phyloP scores from a whole-genome alignment of 352 stramenopile genomes.

The Phytophthora pistaciae region DNA sequence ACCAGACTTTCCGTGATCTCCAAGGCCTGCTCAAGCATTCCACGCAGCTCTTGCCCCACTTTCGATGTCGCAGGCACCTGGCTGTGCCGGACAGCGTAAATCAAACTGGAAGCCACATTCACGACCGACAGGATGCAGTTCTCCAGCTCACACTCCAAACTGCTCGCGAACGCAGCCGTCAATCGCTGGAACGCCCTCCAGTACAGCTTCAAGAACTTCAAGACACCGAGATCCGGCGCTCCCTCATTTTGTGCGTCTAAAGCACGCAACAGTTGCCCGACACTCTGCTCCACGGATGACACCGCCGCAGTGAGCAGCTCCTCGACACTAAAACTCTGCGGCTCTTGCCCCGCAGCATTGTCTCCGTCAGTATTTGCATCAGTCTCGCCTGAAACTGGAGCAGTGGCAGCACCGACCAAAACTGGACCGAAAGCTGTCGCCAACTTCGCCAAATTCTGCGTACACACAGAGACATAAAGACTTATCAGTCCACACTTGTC shows the following conservation, averaged over 20 bases:
- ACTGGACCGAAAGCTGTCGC: constrained; percentile 32
- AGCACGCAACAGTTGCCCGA: constrained; percentile 22
- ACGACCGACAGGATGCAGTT: constrained; percentile 48
- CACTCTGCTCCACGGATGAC: constrained; percentile 39
- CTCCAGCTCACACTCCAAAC: constrained; percentile 47
- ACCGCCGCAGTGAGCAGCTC: constrained; percentile 41
- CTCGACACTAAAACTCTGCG: constrained; percentile 35
- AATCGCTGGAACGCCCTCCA: constrained; percentile 72
- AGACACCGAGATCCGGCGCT: constrained; percentile 5
- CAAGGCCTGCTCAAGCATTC: constrained; percentile 44
- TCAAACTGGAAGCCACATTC: constrained; percentile 48
- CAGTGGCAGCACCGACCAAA: constrained; percentile 9
- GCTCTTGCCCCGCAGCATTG: neutral
- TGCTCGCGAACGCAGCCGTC: constrained; percentile 36
- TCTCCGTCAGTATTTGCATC: neutral
- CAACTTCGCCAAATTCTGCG: constrained; percentile 59
- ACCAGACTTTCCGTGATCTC: constrained; percentile 45
- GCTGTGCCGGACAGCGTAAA: constrained; percentile 25
- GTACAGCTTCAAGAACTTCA: constrained; percentile 66
- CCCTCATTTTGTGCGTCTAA: constrained; percentile 4
- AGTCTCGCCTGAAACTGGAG: neutral
- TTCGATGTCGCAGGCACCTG: constrained; percentile 24
- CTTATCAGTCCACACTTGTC: neutral
- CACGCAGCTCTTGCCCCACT: constrained; percentile 30
- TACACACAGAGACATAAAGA: neutral